phyloP scores from a whole-genome alignment of 805 yeast genomes.

The Metschnikowia noctiluminum region DNA sequence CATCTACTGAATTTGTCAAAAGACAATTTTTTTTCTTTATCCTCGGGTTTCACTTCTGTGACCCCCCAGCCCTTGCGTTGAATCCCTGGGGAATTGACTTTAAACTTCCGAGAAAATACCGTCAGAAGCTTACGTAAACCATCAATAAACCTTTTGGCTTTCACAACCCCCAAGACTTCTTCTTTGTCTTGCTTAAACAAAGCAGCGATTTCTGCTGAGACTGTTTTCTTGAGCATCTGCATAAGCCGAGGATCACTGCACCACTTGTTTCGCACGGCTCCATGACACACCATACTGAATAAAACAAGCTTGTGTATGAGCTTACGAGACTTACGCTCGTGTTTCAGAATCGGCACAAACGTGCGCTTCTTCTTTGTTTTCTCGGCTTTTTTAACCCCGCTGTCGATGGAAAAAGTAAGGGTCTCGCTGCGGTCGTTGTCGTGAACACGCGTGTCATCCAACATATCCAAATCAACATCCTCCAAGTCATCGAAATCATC shows the following conservation, averaged over 20 bases:
- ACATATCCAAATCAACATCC: constrained; percentile 25
- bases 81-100: constrained; percentile 41
- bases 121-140: constrained; percentile 67
- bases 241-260: constrained; percentile 49
- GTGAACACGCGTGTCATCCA: not conserved
- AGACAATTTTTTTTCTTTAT: constrained; percentile 23
- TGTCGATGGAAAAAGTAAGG: constrained; percentile 16
- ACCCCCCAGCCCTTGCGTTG: constrained; percentile 36
- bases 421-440: constrained; percentile 7
- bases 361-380: constrained; percentile 22
- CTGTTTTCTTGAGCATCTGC: constrained; percentile 35
- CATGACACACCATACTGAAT: constrained; percentile 61
- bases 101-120: constrained; percentile 56
- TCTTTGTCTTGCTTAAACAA: constrained; percentile 35
- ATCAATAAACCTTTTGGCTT: constrained; percentile 69
- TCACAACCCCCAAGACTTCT: constrained; percentile 31
- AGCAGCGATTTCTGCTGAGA: constrained; percentile 46
- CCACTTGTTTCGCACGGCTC: constrained; percentile 71
- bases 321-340: constrained; percentile 53
- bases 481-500: constrained; percentile 34
- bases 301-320: constrained; percentile 58
- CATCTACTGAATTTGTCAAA: constrained; percentile 42
- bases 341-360: constrained; percentile 42
- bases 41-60: constrained; percentile 4
- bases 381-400: constrained; percentile 6